Evolutionary conservation across 306 rosid species (phyloP), one percentile per base, ranked within the genome.

Genomic region (Lablab purpureus): DNA sequence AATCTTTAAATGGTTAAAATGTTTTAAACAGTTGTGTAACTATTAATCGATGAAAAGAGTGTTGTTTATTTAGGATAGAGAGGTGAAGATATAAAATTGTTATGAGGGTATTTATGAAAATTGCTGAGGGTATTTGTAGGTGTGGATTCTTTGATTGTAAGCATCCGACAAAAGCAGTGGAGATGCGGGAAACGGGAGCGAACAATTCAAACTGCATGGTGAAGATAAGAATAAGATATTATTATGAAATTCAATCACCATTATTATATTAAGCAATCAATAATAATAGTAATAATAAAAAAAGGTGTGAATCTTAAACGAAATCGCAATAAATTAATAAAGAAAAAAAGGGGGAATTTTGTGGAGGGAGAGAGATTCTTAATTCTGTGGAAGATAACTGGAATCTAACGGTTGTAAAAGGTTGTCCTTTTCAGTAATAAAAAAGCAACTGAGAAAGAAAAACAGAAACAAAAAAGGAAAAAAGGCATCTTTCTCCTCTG

Each of bases 321-420:
- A 71, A 80, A 80, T 15, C 64, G 51, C 3, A 30, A 82, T 41
- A 36, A 69, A 43, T 22, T 59, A 23, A 15, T 59, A 23, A 49
- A 64, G 0, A 22, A 75, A 73, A 43, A 40, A 74, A 69, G 15
- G 52, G 47, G 67, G 85, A 74, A 82, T 77, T 80, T 70, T 67
- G 84, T 76, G 83, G 87, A 85, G 82, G 30, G 40, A 59, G 83
- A 52, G 72, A 88, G 95, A 92, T 87, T 92, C 92, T 87, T 79
- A 83, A 71, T 77, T 88, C 84, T 68, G 59, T 81, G 88, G 91
- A 79, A 86, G 79, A 70, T 73, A 85, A 66, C 23, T 32, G 82
- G 97, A 90, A 88, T 87, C 91, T 81, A 81, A 88, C 80, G 87
- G 94, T 84, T 83, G 93, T 85, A 86, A 91, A 84, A 84, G 83